Conservation (phyloP, 495 filamentous ascomycete species). For the Sordaria brevicollis region DNA sequence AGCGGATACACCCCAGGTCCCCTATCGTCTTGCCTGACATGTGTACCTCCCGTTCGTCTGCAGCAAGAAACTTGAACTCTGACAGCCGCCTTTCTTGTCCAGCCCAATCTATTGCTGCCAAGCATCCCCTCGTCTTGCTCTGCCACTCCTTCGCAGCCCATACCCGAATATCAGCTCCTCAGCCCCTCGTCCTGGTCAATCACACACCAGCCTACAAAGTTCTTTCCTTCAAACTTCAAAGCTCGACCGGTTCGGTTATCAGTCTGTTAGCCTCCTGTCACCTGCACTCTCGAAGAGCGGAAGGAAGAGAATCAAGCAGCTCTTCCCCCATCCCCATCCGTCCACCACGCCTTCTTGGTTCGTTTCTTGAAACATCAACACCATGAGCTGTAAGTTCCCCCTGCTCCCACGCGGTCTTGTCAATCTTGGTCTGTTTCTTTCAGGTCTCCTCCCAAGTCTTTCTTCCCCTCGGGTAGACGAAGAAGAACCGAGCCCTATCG, state of each 20-base stretch:
- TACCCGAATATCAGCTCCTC: slow-evolving; percentile 11
- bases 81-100: slow-evolving; percentile 3
- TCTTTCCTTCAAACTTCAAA: neutral
- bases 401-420: slow-evolving; percentile 12
- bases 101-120: slow-evolving; percentile 21
- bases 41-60: neutral
- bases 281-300: slow-evolving; percentile 1
- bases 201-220: neutral
- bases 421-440: slow-evolving; percentile 15
- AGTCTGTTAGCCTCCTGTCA: neutral
- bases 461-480: neutral
- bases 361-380: slow-evolving; percentile 12
- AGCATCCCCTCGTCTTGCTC: slow-evolving; percentile 3
- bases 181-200: slow-evolving; percentile 10
- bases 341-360: slow-evolving; percentile 1
- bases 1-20: neutral
- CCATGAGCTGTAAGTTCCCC: slow-evolving; percentile 29
- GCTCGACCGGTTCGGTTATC: neutral
- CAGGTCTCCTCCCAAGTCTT: neutral
- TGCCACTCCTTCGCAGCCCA: slow-evolving; percentile 11
- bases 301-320: slow-evolving; percentile 1
- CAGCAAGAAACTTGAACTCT: neutral
- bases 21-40: neutral
- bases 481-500: neutral
- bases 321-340: neutral